Percentiles rank a stretch among this genome's conserved stretches.
Evolutionary conservation across 345 rosid genomes (phyloP).

Genomic region (Eucalyptus polyanthemos): DNA sequence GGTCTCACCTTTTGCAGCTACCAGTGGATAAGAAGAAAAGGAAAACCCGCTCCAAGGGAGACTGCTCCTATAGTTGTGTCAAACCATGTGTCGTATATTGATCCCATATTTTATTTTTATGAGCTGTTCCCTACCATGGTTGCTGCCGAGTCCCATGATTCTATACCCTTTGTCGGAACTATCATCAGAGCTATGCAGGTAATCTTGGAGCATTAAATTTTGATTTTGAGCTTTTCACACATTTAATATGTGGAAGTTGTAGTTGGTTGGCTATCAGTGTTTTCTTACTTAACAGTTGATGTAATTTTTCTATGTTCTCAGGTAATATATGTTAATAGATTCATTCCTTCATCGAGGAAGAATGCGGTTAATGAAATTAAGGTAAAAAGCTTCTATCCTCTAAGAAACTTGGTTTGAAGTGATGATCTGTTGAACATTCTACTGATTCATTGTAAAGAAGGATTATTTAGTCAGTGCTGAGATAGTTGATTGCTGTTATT

Average conservation of each 20-base stretch:
- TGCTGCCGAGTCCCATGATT: slow-evolving; percentile 86
- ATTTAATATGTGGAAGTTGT: neutral
- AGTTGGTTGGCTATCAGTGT: neutral
- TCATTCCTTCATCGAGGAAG: slow-evolving; percentile 79
- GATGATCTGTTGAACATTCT: neutral
- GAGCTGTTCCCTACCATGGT: slow-evolving; percentile 93
- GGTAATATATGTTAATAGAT: slow-evolving; percentile 98
- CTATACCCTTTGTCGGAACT: slow-evolving; percentile 90
- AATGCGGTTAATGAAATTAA: slow-evolving; percentile 81
- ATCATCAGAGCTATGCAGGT: slow-evolving; percentile 99
- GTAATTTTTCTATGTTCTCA: neutral
- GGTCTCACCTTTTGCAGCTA: slow-evolving; percentile 32
- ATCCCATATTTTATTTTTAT: slow-evolving; percentile 90
- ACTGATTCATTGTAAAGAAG: neutral
- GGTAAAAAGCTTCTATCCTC: slow-evolving; percentile 52
- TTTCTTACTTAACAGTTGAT: neutral
- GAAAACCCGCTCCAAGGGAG: slow-evolving; percentile 82
- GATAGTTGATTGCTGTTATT: neutral
- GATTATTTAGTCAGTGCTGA: neutral
- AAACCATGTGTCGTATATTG: slow-evolving; percentile 83
- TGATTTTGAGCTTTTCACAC: neutral
- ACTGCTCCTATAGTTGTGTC: slow-evolving; percentile 89
- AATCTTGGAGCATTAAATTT: neutral
- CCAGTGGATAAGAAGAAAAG: slow-evolving; percentile 91
- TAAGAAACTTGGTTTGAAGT: neutral